Conservation (phyloP, 2,329 filamentous ascomycete genomes). For the Aschersonia sp. region DNA sequence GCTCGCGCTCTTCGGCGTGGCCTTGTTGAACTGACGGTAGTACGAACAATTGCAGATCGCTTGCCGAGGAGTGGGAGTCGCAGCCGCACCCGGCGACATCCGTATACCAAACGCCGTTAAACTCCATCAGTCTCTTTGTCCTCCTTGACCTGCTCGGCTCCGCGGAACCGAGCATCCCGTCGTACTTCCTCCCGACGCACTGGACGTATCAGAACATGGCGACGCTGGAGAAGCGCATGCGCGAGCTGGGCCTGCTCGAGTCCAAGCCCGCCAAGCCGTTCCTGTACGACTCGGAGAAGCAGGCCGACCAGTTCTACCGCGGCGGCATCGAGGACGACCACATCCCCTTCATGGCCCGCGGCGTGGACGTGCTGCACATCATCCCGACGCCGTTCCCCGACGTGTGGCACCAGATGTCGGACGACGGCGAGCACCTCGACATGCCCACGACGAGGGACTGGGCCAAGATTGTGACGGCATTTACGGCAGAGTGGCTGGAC, state of each 20-base stretch:
- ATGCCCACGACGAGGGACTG: conserved; percentile 70
- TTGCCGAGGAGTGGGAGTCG: conserved; percentile 71
- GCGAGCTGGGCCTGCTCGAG: conserved; percentile 50
- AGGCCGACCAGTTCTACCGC: conserved; percentile 26
- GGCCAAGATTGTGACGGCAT: conserved; percentile 70
- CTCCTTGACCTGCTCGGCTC: conserved; percentile 81
- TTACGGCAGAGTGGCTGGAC: conserved; percentile 87
- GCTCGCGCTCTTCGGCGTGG: no score
- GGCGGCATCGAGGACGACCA: conserved; percentile 71
- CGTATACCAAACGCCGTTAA: conserved; percentile 59
- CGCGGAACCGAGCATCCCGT: conserved; percentile 55
- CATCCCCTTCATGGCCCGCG: conserved; percentile 72
- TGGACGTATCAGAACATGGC: conserved; percentile 81
- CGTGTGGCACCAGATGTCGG: conserved; percentile 77
- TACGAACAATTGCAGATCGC: conserved; percentile 27
- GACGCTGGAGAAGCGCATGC: conserved; percentile 57
- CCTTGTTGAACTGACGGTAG: neutral
- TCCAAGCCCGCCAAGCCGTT: conserved; percentile 40
- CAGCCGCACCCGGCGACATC: conserved; percentile 55
- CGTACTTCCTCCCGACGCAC: conserved; percentile 80
- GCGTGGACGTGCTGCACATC: conserved; percentile 78
- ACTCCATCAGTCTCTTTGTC: conserved; percentile 75
- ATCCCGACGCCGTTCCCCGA: conserved; percentile 71
- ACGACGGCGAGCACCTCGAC: conserved; percentile 77
- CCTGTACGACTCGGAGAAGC: conserved; percentile 48